These are phyloP conservation scores for Mycena rebaudengoi DNA, from an alignment of 768 basidiomycete genomes.

Conservation along the genomic window DNA sequence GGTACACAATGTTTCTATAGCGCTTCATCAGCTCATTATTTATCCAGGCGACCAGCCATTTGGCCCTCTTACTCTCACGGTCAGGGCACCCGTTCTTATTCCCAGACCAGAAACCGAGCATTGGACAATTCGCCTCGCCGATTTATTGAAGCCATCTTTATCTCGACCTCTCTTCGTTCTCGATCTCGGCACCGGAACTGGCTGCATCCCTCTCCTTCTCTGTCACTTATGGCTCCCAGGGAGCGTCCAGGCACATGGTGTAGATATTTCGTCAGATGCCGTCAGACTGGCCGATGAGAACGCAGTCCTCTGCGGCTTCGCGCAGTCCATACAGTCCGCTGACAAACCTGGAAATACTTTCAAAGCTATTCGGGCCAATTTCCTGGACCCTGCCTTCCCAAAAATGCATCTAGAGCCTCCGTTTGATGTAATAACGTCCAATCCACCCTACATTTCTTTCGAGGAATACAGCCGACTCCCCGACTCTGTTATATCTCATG, in stretches of 20 bases:
- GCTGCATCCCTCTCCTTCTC: slow-evolving; percentile 90
- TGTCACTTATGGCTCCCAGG: slow-evolving; percentile 69
- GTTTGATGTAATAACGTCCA: slow-evolving; percentile 84
- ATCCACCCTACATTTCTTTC: slow-evolving; percentile 87
- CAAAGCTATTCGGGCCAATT: slow-evolving; percentile 47
- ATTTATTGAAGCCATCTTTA: slow-evolving; percentile 47
- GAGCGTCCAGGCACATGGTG: slow-evolving; percentile 61
- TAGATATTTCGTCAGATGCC: slow-evolving; percentile 76
- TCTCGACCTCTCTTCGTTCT: slow-evolving; percentile 58
- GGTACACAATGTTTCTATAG: slow-evolving; percentile 60
- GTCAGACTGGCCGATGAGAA: slow-evolving; percentile 59
- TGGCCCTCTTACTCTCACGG: slow-evolving; percentile 79
- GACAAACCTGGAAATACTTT: slow-evolving; percentile 48
- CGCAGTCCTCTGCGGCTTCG: slow-evolving; percentile 50
- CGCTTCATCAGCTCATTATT: slow-evolving; percentile 18
- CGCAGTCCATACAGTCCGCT: slow-evolving; percentile 36
- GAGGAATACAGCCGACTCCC: slow-evolving; percentile 70
- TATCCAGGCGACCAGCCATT: slow-evolving; percentile 83
- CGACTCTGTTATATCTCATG: slow-evolving; percentile 75
- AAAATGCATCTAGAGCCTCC: slow-evolving; percentile 45
- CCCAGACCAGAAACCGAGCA: slow-evolving; percentile 96
- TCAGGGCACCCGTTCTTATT: slow-evolving; percentile 85
- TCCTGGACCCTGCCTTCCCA: slow-evolving; percentile 57
- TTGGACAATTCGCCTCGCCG: slow-evolving; percentile 73
- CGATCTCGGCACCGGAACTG: slow-evolving; percentile 94